Evolutionary conservation across 2,329 filamentous ascomycete genomes (phyloP).

Genomic region (Nakataea oryzae): DNA sequence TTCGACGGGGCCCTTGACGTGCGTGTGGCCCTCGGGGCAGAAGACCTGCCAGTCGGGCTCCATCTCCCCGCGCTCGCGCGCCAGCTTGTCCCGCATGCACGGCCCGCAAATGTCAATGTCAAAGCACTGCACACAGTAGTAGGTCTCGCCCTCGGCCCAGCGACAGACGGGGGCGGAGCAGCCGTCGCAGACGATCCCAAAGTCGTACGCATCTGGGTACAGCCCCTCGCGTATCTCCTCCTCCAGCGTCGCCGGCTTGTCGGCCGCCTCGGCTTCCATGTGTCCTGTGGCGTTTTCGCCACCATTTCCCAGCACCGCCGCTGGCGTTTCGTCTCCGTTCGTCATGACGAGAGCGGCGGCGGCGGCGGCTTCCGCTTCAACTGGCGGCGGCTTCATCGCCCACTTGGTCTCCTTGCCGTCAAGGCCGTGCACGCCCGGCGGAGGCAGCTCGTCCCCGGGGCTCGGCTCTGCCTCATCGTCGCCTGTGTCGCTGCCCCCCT

Average conservation of each 20-base stretch:
- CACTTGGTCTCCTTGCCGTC: not conserved
- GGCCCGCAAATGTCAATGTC: slow-evolving; percentile 9
- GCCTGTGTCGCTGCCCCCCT: not conserved
- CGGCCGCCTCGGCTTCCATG: not conserved
- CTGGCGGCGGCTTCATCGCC: too few relatives aligned
- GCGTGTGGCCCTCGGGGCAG: slow-evolving; percentile 10
- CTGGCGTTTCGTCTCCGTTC: not conserved
- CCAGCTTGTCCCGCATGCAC: slow-evolving; percentile 8
- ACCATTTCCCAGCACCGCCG: too few relatives aligned
- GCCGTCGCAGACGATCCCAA: not conserved
- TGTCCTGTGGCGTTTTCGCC: not conserved
- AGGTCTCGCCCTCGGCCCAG: slow-evolving; percentile 7
- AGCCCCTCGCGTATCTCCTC: not conserved
- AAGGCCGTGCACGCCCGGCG: too few relatives aligned
- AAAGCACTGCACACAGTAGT: slow-evolving; percentile 11
- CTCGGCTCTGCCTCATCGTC: not conserved
- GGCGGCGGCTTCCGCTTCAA: too few relatives aligned
- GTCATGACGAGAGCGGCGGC: too few relatives aligned
- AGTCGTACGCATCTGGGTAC: not conserved
- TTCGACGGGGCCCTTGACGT: slow-evolving; percentile 10
- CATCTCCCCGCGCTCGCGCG: slow-evolving; percentile 6
- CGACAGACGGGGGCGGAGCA: not conserved
- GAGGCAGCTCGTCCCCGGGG: too few relatives aligned
- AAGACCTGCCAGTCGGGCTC: slow-evolving; percentile 5
- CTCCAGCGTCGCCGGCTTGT: not conserved